These are phyloP conservation scores for Elsinoe batatas DNA, from an alignment of 2,329 filamentous ascomycete genomes.

Conservation along the genomic window DNA sequence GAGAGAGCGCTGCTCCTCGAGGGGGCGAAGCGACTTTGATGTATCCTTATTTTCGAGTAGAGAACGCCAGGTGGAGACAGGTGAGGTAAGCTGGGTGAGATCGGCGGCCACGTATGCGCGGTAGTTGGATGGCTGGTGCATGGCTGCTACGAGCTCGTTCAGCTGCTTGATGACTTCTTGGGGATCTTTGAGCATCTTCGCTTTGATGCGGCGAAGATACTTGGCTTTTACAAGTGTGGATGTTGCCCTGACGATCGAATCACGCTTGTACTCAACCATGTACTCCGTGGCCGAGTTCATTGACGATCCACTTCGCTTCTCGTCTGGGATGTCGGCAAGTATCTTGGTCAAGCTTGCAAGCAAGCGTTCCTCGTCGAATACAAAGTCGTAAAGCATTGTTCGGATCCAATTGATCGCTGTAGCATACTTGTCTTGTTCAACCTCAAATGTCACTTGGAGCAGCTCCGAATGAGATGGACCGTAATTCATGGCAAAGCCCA, in stretches of 20 bases:
- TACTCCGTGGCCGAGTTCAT: slow-evolving; percentile 56
- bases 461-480: slow-evolving; percentile 71
- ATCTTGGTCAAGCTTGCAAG: slow-evolving; percentile 63
- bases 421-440: slow-evolving; percentile 80
- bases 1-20: slow-evolving; percentile 59
- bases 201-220: slow-evolving; percentile 77
- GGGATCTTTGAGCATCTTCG: slow-evolving; percentile 67
- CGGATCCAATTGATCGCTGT: slow-evolving; percentile 74
- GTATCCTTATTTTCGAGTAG: slow-evolving; percentile 47
- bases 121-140: slow-evolving; percentile 79
- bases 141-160: slow-evolving; percentile 60
- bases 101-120: slow-evolving; percentile 78
- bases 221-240: slow-evolving; percentile 76
- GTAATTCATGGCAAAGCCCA: slow-evolving; percentile 66
- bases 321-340: slow-evolving; percentile 81
- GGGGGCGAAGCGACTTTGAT: slow-evolving; percentile 52
- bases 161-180: slow-evolving; percentile 64
- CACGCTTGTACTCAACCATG: slow-evolving; percentile 69
- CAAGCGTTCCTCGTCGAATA: slow-evolving; percentile 66
- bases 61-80: slow-evolving; percentile 68
- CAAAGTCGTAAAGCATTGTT: slow-evolving; percentile 75
- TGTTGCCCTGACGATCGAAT: slow-evolving; percentile 66
- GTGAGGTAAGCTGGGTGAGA: slow-evolving; percentile 60
- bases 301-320: slow-evolving; percentile 71
- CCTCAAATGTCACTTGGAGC: slow-evolving; percentile 69